Evolutionary conservation across 2,329 filamentous ascomycete genomes (phyloP), one percentile per base, ranked within the genome.

Genomic region (Pseudocercospora ulei): DNA sequence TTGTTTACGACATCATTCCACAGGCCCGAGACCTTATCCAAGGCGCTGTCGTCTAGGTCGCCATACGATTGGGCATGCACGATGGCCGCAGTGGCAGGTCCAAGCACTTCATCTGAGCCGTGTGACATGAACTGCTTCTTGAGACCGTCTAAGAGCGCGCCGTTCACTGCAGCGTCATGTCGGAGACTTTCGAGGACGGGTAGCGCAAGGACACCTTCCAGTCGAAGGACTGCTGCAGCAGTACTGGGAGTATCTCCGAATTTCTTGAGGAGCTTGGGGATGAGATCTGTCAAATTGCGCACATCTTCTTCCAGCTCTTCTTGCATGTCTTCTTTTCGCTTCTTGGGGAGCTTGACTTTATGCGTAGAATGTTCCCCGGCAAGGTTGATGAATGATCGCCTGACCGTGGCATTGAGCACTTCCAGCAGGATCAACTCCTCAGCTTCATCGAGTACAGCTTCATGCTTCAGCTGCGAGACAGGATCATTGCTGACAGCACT

Each of bases 101-200:
- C 76, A 29, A 98, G 70, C 11, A 96, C 87, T 39, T 75, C 75
- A 52, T 83, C 81, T 54, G 93, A 84, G 27, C 83, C 82, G 56
- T 98, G 90, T n/a, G 85, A 78, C 53, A 82, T 78, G 64, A 98
- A 96, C 54, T 98, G 90, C 41, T 84, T 85, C 60, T 83, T 86
- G 52, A 96, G 85, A 54, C 95, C 87, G 51, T 94, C 86, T 1
- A 98, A 68, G 18, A 96, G 66, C 13, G 80, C 76, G 4, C 79
- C 75, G 56, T 92, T 93, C 1, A 78, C 80, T 1, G 80, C 78
- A 0, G 84, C 76, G 49, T 92, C 85, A 58, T 94, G 86, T 35
- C 87, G 80, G 23, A 96, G 68, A 55, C 93, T 83, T 56, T 87
- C 80, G 56, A 96, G 92, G 13, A 87, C 75, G 25, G 88, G 82